Evolutionary conservation across 768 basidiomycete genomes (phyloP), one percentile per base, ranked within the genome.

Genomic region (Stropharia rugosoannulata): DNA sequence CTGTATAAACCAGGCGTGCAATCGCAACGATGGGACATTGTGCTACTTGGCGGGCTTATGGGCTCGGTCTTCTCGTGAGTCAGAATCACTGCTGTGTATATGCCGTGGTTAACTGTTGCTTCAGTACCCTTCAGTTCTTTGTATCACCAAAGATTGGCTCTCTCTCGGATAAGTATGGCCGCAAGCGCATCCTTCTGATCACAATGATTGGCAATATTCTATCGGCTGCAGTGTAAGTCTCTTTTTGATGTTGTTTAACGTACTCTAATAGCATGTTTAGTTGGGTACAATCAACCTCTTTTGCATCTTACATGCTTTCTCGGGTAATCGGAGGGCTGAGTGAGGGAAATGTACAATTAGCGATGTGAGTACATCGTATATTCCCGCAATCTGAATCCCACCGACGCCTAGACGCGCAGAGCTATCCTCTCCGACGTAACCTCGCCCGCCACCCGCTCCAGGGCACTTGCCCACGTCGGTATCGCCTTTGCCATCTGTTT

Each of bases 401-500:
- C 36, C 41, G 16, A 42, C 29, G 44, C 25, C 55, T 36, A 45
- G 43, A 40, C 43, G 12, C 45, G 38, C 44, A 97, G 93, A 64
- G 95, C 97, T 4, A 95, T 95, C 63, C 83, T 99, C 32, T 93
- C 94, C 19, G 96, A 98, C 68, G 84, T 98, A 40, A 91, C 93
- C 0, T 81, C 87, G 0, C 80, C 90, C 3, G 80, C 82, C 16
- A 89, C 87, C 45, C 87, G 96, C 18, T 89, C 93, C 3, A 89
- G 83, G 67, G 87, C 91, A 4, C 84, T 99, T 15, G 90, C 97
- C 0, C 83, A 96, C 56, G 89, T 99, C 43, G 96, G 97, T 12
- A 92, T 98, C 44, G 96, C 97, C 0, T 99, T 99, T 65, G 91
- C 94, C 13, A 86, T 98, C 48, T 96, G 94, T 68, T 98, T 98